phyloP scores from a whole-genome alignment of 1,139 yeast genomes.

The Sugiyamaella grinbergsii region DNA sequence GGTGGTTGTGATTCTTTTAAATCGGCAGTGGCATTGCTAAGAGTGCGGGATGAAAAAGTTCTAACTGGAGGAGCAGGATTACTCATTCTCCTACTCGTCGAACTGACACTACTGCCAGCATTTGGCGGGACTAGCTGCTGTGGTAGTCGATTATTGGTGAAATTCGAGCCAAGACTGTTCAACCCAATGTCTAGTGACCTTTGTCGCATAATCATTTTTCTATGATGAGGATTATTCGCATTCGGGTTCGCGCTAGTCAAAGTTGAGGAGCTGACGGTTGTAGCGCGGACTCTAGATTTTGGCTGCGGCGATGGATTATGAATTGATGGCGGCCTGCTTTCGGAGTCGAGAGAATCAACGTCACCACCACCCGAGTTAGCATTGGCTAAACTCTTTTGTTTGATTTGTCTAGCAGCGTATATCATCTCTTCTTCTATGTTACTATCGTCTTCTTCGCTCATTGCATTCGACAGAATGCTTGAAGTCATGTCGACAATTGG shows the following conservation, averaged over 20 bases:
- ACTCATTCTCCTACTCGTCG: slow-evolving; percentile 19
- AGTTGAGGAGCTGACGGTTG: slow-evolving; percentile 12
- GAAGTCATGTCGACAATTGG: neutral
- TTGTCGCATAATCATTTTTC: slow-evolving; percentile 26
- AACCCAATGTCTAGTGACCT: slow-evolving; percentile 29
- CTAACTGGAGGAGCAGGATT: slow-evolving; percentile 12
- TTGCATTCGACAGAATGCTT: slow-evolving; percentile 21
- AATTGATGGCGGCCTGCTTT: slow-evolving; percentile 27
- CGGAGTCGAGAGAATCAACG: slow-evolving; percentile 24
- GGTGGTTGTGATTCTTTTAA: neutral
- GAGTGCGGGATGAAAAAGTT: slow-evolving; percentile 12
- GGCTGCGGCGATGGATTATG: slow-evolving; percentile 4
- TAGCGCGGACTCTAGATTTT: slow-evolving; percentile 18
- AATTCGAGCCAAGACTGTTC: slow-evolving; percentile 4
- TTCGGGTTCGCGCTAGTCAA: neutral
- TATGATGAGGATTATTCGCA: slow-evolving; percentile 6
- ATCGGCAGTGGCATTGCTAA: neutral
- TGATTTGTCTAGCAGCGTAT: slow-evolving; percentile 39
- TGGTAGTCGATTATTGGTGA: neutral
- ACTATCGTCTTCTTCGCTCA: slow-evolving; percentile 43
- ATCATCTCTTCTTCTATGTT: slow-evolving; percentile 44
- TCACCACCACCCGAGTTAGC: slow-evolving; percentile 16
- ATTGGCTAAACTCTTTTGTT: slow-evolving; percentile 26
- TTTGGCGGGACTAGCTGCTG: slow-evolving; percentile 1
- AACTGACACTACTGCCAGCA: slow-evolving; percentile 20